Percentiles rank a stretch among this genome's conserved stretches.
These are phyloP conservation scores for Iris macrosiphon DNA, from an alignment of 106 monocot species.

Conservation along the genomic window DNA sequence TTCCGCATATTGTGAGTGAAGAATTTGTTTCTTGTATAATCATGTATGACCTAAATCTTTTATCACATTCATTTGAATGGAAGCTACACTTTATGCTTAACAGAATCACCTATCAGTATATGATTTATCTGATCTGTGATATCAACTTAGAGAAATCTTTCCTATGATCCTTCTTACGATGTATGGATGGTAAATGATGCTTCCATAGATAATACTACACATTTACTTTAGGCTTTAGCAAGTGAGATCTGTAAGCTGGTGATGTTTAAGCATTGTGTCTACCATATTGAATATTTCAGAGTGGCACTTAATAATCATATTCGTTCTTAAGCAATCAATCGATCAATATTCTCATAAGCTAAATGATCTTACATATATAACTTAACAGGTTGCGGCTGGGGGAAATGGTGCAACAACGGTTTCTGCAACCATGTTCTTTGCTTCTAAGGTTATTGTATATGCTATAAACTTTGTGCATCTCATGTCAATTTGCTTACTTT, in stretches of 20 bases:
- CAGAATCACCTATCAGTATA: not conserved
- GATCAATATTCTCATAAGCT: not conserved
- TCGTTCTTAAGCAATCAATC: not conserved
- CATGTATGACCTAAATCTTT: not conserved
- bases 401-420: slow-evolving; percentile 97
- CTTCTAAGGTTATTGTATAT: slow-evolving; percentile 50
- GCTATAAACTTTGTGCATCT: not conserved
- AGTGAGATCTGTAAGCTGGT: not conserved
- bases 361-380: not conserved
- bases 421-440: slow-evolving; percentile 98
- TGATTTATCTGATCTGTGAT: not conserved
- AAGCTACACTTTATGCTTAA: not conserved
- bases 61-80: too few relatives aligned
- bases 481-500: not conserved
- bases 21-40: not conserved
- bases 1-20: slow-evolving; percentile 77
- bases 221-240: too few relatives aligned
- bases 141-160: not conserved
- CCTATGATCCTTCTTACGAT: not conserved
- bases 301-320: not conserved
- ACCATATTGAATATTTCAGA: not conserved
- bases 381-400: slow-evolving; percentile 57
- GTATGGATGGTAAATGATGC: too few relatives aligned
- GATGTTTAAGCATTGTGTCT: not conserved
- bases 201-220: too few relatives aligned